phyloP scores from a whole-genome alignment of 768 basidiomycete species.

The Lactarius pseudohatsudake region DNA sequence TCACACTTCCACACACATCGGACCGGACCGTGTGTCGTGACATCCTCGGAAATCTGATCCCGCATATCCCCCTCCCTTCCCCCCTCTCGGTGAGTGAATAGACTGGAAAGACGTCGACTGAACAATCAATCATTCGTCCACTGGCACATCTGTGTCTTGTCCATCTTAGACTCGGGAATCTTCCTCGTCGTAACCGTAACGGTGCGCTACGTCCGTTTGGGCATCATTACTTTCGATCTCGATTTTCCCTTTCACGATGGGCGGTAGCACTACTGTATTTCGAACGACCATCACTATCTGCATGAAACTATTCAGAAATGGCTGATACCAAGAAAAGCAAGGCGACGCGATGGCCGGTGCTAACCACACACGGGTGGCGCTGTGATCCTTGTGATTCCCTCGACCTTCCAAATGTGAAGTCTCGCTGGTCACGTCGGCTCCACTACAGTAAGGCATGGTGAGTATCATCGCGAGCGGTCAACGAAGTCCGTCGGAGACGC shows the following conservation, averaged over 20 bases:
- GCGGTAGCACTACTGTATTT: not conserved
- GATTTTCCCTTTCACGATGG: slow-evolving; percentile 1
- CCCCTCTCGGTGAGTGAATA: not conserved
- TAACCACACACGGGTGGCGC: not conserved
- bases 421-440: not conserved
- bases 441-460: slow-evolving; percentile 8
- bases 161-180: not conserved
- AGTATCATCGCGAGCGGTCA: not conserved
- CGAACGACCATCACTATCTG: not conserved
- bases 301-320: not conserved
- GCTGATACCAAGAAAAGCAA: not conserved
- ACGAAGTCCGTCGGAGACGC: not conserved
- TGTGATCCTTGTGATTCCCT: not conserved
- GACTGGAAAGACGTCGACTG: not conserved
- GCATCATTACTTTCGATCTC: not conserved
- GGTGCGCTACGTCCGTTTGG: not conserved
- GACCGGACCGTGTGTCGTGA: not conserved
- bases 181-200: not conserved
- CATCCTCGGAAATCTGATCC: not conserved
- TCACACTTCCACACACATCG: not conserved
- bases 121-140: not conserved
- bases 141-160: not conserved
- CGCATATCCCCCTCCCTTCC: not conserved
- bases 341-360: not conserved
- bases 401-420: not conserved